Evolutionary conservation across 805 yeast species (phyloP), one percentile per base, ranked within the genome.

Genomic region (Scheffersomyces lignosus): DNA sequence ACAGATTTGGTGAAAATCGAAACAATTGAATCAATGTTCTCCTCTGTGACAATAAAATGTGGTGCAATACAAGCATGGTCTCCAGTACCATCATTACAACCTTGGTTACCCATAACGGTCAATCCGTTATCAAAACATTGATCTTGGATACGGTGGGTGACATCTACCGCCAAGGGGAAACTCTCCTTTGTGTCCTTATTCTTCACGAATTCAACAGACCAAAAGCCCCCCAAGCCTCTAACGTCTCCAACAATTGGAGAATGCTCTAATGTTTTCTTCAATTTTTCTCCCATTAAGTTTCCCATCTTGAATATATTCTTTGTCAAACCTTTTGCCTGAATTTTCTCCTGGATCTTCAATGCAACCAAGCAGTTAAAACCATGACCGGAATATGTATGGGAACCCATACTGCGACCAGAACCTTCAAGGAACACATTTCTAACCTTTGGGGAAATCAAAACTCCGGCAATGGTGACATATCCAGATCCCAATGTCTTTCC

Each of bases 161-260:
- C 56, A 31, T 61, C 58, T 28, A 60, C 38, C 13, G 52, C 49
- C 28, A 62, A 54, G 23, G 61, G 66, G 41, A 76, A 75, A 9
- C 72, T 62, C 52, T 74, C 75, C 48, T 76, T 78, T 14, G 82
- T 71, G 13, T 49, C 55, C 44, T 66, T 73, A 50, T 79, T 70
- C 49, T 75, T 69, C 40, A 78, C 83, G 34, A 77, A 63, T 55
- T 80, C 85, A 31, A 80, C 49, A 4, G 78, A 64, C 72, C 81
- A 67, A 58, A 80, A 80, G 27, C 77, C 74, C 43, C 84, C 85
- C 39, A 76, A 62, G 37, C 86, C 86, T 58, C 86, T 70, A 26
- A 80, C 71, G 46, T 80, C 80, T 40, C 83, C 85, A 15, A 69
- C 78, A 16, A 52, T 47, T 15, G 33, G 18, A 10, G 25, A 28